A percentile compares a stretch with the other conserved stretches of the same genome.
phyloP scores from a whole-genome alignment of 768 basidiomycete genomes.

The Mycena galopus region DNA sequence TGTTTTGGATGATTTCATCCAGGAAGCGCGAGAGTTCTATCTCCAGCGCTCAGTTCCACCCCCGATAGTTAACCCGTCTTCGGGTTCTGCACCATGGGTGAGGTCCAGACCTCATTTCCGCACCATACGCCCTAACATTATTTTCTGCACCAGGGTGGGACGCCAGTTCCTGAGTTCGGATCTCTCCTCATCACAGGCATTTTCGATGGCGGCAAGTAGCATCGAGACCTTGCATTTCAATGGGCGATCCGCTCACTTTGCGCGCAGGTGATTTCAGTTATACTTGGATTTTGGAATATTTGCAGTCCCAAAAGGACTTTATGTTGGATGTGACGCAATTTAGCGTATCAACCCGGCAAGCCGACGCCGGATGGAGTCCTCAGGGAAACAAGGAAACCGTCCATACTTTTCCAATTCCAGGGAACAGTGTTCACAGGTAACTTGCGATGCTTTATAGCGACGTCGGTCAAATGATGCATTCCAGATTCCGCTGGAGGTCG shows the following conservation, averaged over 20 bases:
- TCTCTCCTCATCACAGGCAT: background rate
- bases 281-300: conserved; percentile 17
- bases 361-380: conserved; percentile 14
- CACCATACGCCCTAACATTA: too few species aligned
- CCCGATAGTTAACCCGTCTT: background rate
- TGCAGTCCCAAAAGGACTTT: conserved; percentile 9
- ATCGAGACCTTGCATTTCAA: too few species aligned
- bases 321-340: background rate
- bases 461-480: background rate
- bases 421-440: too few species aligned
- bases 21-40: conserved; percentile 20
- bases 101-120: too few species aligned
- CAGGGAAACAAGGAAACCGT: background rate
- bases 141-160: background rate
- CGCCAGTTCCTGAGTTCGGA: background rate
- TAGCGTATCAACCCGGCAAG: conserved; percentile 5
- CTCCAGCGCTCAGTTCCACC: conserved; percentile 3
- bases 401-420: background rate
- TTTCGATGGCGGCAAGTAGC: conserved; percentile 1
- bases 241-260: background rate
- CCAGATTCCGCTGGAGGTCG: conserved; percentile 22
- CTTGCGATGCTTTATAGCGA: background rate
- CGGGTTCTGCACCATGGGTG: too few species aligned
- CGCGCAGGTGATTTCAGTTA: conserved; percentile 11
- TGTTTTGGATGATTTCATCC: conserved; percentile 18